Base-by-base conservation (phyloP, 108 stramenopile species). In the Discostella pseudostelligera region DNA sequence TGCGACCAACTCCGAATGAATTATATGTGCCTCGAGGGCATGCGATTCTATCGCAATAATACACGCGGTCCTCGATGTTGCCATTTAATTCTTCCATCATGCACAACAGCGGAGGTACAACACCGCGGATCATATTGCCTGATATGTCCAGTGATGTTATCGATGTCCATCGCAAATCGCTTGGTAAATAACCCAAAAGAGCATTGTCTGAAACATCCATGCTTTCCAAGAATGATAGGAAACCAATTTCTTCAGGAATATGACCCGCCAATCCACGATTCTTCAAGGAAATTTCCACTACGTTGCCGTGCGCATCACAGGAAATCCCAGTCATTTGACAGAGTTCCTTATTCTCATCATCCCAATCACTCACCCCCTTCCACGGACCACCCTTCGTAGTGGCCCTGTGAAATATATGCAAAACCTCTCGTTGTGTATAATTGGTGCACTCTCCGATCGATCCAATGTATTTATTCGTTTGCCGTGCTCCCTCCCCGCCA, bases 261-360 rank as follows among this genome's bases (percentile, higher is more conserved):
- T 67, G 65, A 12, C 88, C 88, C 35, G 55, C 62, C 26, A 87
- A 57, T 20, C 69, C 63, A 1, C 50, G 50, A 59, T 67, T 62
- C 16, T 56, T 60, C 47, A 83, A 73, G 5, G 25, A 32, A 24
- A 90, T 69, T 25, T 71, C 37, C 13, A 66, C 51, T 12, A 84
- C 67, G 19, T 65, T 55, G 8, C 55, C 69, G 21, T 83, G 64
- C 2, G 37, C 36, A 60, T 80, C 76, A 48, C 88, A 89, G 9
- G 70, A 53, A 39, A 89, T 59, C 4, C 88, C 88, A 8, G 59
- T 56, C 74, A 83, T 74, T 0, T 83, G 63, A 51, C 88, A 89
- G 0, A 70, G 37, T 25, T 42, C 21, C 19, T 49, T 69, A 1
- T 13, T 40, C 5, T 59, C 66, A 54, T 70, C 59, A 11, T 22